Base-by-base conservation (phyloP, 192 early-diverging fungal genomes). In the Backusella tuberculispora region DNA sequence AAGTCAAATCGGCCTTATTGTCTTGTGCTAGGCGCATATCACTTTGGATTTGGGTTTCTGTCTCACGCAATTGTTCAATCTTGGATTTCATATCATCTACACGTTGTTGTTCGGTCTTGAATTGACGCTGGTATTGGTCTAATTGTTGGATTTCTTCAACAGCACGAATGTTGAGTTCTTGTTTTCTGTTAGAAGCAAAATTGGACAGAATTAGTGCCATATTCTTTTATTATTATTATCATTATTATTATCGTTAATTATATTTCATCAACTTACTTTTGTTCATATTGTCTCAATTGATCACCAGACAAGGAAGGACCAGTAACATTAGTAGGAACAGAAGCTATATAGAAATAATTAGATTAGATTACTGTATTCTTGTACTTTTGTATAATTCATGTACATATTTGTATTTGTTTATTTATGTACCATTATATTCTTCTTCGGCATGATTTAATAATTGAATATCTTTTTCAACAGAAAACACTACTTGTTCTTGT, bases 141-240 rank as follows among this genome's bases (percentile, higher is more conserved):
- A 94, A 84, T 63, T 85, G 83, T 63, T 95, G 89, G 69, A 89
- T 88, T 73, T 95, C 91, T 6, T 87, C 85, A 0, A 92, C 83
- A 6, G 93, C 93, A 64, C 83, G 78, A 26, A 85, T 65, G 37
- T 86, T 88, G 17, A 93, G 90, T 74, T 92, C 83, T 74, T 95
- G 93, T 56, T 94, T 94, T 46, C 90, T 93, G 41, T 41, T 15
- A 9, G 0, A 2, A 2, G 19, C 26, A 38, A 17, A 29, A 45
- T 37, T 38, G 26, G 15, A n/a, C 42, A 45, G 19, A 69, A 15
- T 42, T 13, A 48, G 2, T 34, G 29, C 2, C 29, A 34, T 34
- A 34, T 34, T 34, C 29, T 34, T 34, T 34, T n/a, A n/a, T n/a
- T n/a, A n/a, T n/a, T n/a, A n/a, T n/a, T n/a, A n/a, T n/a, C n/a